Conservation (phyloP, 2,329 filamentous ascomycete species). For the Trichoderma arundinaceum region DNA sequence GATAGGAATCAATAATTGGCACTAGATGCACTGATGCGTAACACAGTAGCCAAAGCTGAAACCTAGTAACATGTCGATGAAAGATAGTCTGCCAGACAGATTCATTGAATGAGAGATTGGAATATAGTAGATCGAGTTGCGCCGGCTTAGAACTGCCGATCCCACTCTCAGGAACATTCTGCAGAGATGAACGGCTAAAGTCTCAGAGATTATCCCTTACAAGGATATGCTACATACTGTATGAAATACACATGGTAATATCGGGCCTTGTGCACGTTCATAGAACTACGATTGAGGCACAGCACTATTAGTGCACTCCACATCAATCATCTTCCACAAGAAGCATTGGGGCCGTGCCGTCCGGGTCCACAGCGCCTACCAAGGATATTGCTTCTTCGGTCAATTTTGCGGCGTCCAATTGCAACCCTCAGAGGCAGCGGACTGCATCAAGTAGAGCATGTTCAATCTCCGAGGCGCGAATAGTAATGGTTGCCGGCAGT, state of each 20-base stretch:
- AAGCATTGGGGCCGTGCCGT: constrained; percentile 22
- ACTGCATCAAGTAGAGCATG: constrained; percentile 26
- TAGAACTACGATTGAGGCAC: constrained; percentile 12
- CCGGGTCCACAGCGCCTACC: constrained; percentile 9
- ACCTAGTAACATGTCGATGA: not conserved
- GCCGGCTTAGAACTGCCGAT: constrained; percentile 8
- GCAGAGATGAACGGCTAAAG: not conserved
- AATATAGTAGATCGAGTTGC: not conserved
- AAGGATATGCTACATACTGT: not conserved
- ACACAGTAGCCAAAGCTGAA: not conserved
- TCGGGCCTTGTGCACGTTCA: constrained; percentile 17
- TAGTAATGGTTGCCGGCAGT: constrained; percentile 26
- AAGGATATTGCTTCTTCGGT: constrained; percentile 20
- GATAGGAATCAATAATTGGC: not conserved
- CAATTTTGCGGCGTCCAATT: constrained; percentile 22
- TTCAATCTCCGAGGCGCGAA: constrained; percentile 26
- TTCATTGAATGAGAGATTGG: not conserved
- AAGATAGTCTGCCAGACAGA: not conserved
- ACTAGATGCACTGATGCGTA: not conserved
- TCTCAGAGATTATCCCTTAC: not conserved
- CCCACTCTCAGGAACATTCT: not conserved
- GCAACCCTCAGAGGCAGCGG: constrained; percentile 7
- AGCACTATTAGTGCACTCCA: constrained; percentile 18
- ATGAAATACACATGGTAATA: not conserved
- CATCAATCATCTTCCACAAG: constrained; percentile 16